phyloP scores from a whole-genome alignment of 805 yeast species.

The Cyberlindnera mrakii region DNA sequence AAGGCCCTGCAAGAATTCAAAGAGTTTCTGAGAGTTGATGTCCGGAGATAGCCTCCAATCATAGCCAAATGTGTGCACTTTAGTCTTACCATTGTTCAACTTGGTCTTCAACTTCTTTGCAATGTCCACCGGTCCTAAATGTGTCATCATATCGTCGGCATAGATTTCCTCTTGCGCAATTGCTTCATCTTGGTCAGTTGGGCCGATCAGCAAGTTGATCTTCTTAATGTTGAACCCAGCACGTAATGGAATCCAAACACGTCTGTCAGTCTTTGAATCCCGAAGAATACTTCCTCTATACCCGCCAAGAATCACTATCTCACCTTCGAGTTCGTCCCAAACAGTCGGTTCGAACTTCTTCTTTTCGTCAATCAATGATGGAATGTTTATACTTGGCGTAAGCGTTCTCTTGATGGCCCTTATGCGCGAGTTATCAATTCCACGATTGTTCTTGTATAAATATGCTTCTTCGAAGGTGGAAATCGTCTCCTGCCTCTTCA shows the following conservation, averaged over 20 bases:
- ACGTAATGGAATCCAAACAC: conserved; percentile 83
- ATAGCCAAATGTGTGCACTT: conserved; percentile 75
- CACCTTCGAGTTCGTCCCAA: conserved; percentile 64
- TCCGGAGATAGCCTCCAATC: conserved; percentile 85
- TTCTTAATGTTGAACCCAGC: conserved; percentile 76
- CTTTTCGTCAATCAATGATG: conserved; percentile 16
- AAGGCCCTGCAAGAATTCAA: conserved; percentile 39
- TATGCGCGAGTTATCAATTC: conserved; percentile 60
- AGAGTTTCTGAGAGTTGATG: conserved; percentile 45
- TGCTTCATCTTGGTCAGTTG: conserved; percentile 62
- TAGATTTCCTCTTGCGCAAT: conserved; percentile 45
- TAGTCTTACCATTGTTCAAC: conserved; percentile 51
- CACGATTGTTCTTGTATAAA: conserved; percentile 44
- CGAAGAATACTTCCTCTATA: conserved; percentile 78
- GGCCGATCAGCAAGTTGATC: conserved; percentile 68
- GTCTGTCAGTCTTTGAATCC: conserved; percentile 53
- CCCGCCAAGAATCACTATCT: conserved; percentile 79
- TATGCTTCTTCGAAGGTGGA: conserved; percentile 59
- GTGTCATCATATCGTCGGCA: conserved; percentile 74
- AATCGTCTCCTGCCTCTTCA: conserved; percentile 49
- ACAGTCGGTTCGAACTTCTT: conserved; percentile 31
- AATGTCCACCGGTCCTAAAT: conserved; percentile 84
- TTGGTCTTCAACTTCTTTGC: conserved; percentile 53
- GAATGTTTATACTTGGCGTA: conserved; percentile 35
- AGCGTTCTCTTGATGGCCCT: conserved; percentile 66